Base-by-base conservation (phyloP, 768 basidiomycete species). In the Pulveroboletus sp. region DNA sequence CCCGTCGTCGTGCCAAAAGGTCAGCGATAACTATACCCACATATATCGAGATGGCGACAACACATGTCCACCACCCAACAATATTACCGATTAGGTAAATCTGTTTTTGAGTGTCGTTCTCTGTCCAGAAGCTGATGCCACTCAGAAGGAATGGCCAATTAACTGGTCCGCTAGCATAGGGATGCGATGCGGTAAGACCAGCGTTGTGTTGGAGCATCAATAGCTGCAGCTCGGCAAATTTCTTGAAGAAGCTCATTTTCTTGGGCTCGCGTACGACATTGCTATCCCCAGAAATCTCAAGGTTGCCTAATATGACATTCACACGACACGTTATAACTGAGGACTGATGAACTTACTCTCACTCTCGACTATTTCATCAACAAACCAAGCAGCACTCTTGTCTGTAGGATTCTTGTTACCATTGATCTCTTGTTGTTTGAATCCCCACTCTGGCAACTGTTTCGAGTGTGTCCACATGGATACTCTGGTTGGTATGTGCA, bases 121-220 rank as follows among this genome's bases (percentile, higher is more conserved):
- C 77, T 5, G 96, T 99, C 96, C 96, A 99, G 78, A 98, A 98
- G 64, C 92, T 94, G 73, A 99, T 98, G 43, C 96, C 96, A 55
- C 77, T 91, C 27, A 97, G 71, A 35, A 93, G 79, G 83, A 98
- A 98, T 6, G 96, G 96, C 96, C 96, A 99, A 66, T 95, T 93
- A 70, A 97, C 85, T 6, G 96, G 93, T n/a, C 77, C 78, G 51
- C 89, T 90, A 4, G 96, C 93, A 66, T 99, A 99, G 37, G 96
- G 96, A 65, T 99, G 96, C 5, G 88, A 89, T n/a, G 93, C 89
- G 24, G 93, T 95, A 56, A 99, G 76, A 18, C 93, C 96, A n/a
- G 96, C 94, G 61, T 99, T 99, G 74, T 99, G 96, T 65, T 96
- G 93, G 57, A 98, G 71, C 95, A 98, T 98, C 49, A 95, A 73